Evolutionary conservation across 2,329 filamentous ascomycete species (phyloP), one percentile per base, ranked within the genome.

Genomic region (Pseudocercospora macadamiae): DNA sequence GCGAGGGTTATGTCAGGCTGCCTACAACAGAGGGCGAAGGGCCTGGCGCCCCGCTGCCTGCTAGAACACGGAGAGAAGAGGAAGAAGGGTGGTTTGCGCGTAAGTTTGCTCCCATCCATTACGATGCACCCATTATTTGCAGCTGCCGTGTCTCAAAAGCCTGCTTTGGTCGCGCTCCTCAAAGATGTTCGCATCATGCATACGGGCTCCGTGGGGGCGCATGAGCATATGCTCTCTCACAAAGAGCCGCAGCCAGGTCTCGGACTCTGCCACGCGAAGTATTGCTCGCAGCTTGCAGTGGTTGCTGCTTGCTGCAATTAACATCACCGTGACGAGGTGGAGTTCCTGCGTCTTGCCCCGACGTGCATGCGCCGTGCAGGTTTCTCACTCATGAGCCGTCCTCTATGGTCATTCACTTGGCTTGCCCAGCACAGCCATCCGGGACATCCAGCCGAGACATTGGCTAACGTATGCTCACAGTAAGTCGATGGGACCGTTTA

Each of bases 401-500:
- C 53, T 52, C 30, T 47, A 26, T 49, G 52, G 47, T 62, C 60
- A 62, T 59, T 55, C 60, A 57, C 55, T 42, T 51, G 44, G 26
- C 54, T 45, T 52, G 55, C 55, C 55, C 45, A 36, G 47, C 55
- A 54, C 51, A 51, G 56, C 61, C 56, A 58, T 55, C 39, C 54
- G 55, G 63, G 59, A 61, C 51, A 12, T 51, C 54, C 60, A 64
- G 73, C 74, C 69, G 70, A 72, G 64, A 65, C 60, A 68, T 60
- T 63, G 66, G 57, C 70, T 73, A 64, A 73, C 66, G 54, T 44
- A 53, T 62, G 60, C 65, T 70, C 70, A 72, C 77, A 97, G 95
- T 99, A 80, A 96, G 91, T 79, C 86, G 93, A 79, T 97, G 93
- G 95, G 95, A 99, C 79, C 90, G 93, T 58, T 80, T 97, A 73